Conservation (phyloP, 192 early-diverging fungal species). For the Linnemannia hyalina region DNA sequence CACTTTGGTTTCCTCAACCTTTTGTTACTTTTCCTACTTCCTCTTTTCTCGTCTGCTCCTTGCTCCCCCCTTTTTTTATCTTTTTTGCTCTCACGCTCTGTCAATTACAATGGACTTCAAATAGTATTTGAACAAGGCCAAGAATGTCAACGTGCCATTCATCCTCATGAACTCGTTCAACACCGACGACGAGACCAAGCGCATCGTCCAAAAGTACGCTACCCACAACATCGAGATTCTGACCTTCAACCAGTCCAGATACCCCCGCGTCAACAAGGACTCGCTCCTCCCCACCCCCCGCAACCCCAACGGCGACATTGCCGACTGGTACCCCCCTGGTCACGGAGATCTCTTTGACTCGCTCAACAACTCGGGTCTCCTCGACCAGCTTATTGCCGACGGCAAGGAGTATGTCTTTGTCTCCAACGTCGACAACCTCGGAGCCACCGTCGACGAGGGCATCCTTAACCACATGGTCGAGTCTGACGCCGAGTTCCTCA, state of each 20-base stretch:
- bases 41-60: not conserved
- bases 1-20: not conserved
- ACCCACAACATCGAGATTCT: conserved; percentile 90
- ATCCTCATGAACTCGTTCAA: conserved; percentile 99
- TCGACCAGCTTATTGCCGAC: conserved; percentile 92
- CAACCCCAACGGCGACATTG: conserved; percentile 69
- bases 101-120: not conserved
- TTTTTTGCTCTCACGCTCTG: conserved; percentile 8
- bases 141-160: conserved; percentile 92
- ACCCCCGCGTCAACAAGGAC: conserved; percentile 93
- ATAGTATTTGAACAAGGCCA: conserved; percentile 89
- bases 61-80: not conserved
- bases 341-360: conserved; percentile 98
- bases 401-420: conserved; percentile 99
- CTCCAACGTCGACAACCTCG: conserved; percentile 98
- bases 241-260: conserved; percentile 96
- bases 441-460: conserved; percentile 93
- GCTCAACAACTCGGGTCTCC: conserved; percentile 87
- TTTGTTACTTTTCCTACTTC: not conserved
- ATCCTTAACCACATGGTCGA: conserved; percentile 92
- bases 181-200: conserved; percentile 95
- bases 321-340: conserved; percentile 93
- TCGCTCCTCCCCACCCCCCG: conserved; percentile 86
- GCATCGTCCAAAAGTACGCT: conserved; percentile 97
- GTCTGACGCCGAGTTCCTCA: conserved; percentile 91